Evolutionary conservation across 371 early-diverging fungal genomes (phyloP).

Genomic region (Mycotypha africana): DNA sequence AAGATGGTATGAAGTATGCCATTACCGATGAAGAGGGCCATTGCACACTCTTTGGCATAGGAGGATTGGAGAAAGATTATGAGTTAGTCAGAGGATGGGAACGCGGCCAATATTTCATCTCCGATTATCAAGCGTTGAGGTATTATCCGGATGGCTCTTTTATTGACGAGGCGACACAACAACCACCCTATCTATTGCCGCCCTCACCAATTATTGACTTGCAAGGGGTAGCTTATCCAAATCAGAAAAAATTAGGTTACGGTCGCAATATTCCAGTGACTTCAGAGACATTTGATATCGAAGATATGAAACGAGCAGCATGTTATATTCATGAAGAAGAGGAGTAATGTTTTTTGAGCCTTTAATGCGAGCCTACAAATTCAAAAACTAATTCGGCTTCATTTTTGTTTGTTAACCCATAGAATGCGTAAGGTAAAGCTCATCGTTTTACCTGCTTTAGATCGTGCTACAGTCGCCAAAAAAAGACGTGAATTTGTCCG

Average conservation of each 20-base stretch:
- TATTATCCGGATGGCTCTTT: constrained; percentile 63
- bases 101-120: constrained; percentile 68
- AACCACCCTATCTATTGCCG: constrained; percentile 63
- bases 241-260: constrained; percentile 56
- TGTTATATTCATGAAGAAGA: constrained; percentile 47
- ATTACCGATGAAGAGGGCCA: constrained; percentile 67
- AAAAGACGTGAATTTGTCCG: constrained; percentile 34
- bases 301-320: constrained; percentile 34
- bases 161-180: constrained; percentile 66
- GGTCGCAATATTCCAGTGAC: constrained; percentile 54
- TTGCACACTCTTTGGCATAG: constrained; percentile 64
- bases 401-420: too few relatives aligned
- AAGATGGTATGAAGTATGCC: constrained; percentile 60
- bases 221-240: constrained; percentile 64
- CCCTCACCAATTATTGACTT: constrained; percentile 61
- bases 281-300: constrained; percentile 42
- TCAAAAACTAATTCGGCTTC: too few relatives aligned
- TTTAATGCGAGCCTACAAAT: too few relatives aligned
- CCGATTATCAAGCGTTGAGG: constrained; percentile 64
- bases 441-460: constrained; percentile 32
- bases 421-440: constrained; percentile 8
- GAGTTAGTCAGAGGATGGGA: constrained; percentile 55
- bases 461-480: constrained; percentile 41
- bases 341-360: too few relatives aligned
- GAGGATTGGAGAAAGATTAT: constrained; percentile 51